Conservation (phyloP, 1,284 basidiomycete genomes). For the Apiotrichum domesticum region DNA sequence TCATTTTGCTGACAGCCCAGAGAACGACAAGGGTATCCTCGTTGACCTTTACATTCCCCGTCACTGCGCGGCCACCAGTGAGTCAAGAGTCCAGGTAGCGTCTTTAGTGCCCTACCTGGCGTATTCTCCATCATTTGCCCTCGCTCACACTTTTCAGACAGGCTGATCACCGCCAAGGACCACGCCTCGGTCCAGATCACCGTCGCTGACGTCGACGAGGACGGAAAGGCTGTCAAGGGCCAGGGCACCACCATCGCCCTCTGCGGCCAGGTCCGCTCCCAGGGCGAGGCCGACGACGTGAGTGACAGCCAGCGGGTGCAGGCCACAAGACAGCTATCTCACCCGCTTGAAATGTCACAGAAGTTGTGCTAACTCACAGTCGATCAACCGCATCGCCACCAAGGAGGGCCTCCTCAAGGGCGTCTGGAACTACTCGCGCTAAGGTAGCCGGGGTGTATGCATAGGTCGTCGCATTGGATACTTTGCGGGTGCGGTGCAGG, state of each 20-base stretch:
- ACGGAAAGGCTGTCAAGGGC: conserved; percentile 79
- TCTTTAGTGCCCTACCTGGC: neutral
- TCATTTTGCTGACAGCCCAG: neutral
- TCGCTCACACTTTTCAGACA: conserved; percentile 54
- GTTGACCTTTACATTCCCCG: conserved; percentile 99
- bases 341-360: no score
- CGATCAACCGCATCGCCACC: conserved; percentile 92
- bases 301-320: neutral
- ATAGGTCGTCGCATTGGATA: conserved; percentile 15
- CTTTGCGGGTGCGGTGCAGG: no score
- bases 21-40: conserved; percentile 71
- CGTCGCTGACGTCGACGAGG: conserved; percentile 89
- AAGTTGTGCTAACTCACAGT: conserved; percentile 34
- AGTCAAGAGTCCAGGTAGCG: conserved; percentile 39
- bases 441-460: conserved; percentile 22
- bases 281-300: conserved; percentile 88
- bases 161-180: conserved; percentile 96
- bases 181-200: conserved; percentile 97
- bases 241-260: conserved; percentile 84
- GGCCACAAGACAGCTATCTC: no score
- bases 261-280: conserved; percentile 85
- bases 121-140: neutral
- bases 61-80: conserved; percentile 95
- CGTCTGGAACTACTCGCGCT: conserved; percentile 46
- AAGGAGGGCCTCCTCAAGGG: conserved; percentile 65